Evolutionary conservation across 176 grass and related monocot genomes (phyloP).

Genomic region (Pontederia crassipes): DNA sequence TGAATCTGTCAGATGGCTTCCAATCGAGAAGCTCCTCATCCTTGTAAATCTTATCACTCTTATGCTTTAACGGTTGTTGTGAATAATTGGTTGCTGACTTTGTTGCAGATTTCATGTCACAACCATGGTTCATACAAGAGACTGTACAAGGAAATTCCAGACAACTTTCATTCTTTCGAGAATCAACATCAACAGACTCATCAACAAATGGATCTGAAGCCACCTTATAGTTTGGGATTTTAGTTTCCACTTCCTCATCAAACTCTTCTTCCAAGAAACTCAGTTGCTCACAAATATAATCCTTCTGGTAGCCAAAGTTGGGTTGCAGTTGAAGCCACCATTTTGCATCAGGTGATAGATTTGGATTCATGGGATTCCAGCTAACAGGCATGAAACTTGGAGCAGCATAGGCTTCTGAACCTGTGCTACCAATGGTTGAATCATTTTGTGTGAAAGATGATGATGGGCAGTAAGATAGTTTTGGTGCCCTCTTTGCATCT

Average conservation of each 20-base stretch:
- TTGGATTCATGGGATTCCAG: constrained; percentile 41
- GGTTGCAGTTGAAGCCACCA: constrained; percentile 74
- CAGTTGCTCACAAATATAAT: constrained; percentile 33
- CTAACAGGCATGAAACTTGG: constrained; percentile 47
- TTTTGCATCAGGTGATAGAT: constrained; percentile 51
- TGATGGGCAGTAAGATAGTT: constrained; percentile 49
- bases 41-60: constrained; percentile 22
- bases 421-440: constrained; percentile 22
- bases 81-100: constrained; percentile 13
- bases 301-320: constrained; percentile 45
- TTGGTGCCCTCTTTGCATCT: constrained; percentile 90
- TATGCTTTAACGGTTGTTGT: constrained; percentile 24
- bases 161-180: constrained; percentile 13
- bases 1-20: constrained; percentile 17
- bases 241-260: constrained; percentile 20
- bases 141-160: constrained; percentile 28
- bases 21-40: constrained; percentile 34
- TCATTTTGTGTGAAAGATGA: constrained; percentile 34
- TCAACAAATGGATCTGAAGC: constrained; percentile 18
- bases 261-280: constrained; percentile 20
- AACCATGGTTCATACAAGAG: constrained; percentile 34
- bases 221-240: constrained; percentile 8
- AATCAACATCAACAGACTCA: constrained; percentile 23
- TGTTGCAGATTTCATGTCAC: constrained; percentile 18
- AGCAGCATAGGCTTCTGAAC: constrained; percentile 24